A percentile compares a stretch with the other conserved stretches of the same genome.
Evolutionary conservation across 1,139 yeast species (phyloP).

Genomic region (Geotrichum restrictum): DNA sequence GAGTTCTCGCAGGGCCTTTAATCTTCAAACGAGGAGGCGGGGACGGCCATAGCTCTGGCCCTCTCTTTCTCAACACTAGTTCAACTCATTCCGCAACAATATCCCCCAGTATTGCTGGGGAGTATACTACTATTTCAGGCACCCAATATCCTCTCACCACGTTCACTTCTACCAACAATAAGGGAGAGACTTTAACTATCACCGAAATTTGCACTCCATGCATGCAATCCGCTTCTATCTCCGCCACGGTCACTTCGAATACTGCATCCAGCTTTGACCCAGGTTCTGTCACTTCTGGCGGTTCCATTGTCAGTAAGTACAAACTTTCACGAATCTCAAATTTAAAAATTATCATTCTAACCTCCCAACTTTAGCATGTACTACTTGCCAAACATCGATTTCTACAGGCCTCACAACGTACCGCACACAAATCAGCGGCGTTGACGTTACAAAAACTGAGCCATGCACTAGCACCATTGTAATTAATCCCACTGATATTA

Average conservation of each 20-base stretch:
- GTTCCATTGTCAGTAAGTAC: neutral
- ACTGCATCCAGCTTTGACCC: too few species aligned
- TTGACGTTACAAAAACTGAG: neutral
- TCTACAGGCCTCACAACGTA: neutral
- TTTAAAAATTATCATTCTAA: neutral
- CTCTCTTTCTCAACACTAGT: neutral
- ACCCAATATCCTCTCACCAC: neutral
- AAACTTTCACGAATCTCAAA: too few species aligned
- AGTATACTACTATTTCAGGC: neutral
- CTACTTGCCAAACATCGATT: neutral
- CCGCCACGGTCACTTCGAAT: too few species aligned
- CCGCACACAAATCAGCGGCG: too few species aligned
- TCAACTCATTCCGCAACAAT: neutral
- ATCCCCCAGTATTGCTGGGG: neutral
- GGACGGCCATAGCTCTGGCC: neutral
- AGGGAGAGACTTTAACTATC: conserved; percentile 7
- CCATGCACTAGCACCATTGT: neutral
- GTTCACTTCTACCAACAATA: neutral
- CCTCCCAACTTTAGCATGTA: neutral
- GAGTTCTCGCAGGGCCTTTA: neutral
- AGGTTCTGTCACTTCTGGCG: neutral
- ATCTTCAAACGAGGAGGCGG: neutral
- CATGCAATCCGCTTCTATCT: neutral
- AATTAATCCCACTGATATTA: neutral
- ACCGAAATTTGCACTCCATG: conserved; percentile 11